These are phyloP conservation scores for Lactifluus piperatus DNA, from an alignment of 768 basidiomycete genomes.

Conservation along the genomic window DNA sequence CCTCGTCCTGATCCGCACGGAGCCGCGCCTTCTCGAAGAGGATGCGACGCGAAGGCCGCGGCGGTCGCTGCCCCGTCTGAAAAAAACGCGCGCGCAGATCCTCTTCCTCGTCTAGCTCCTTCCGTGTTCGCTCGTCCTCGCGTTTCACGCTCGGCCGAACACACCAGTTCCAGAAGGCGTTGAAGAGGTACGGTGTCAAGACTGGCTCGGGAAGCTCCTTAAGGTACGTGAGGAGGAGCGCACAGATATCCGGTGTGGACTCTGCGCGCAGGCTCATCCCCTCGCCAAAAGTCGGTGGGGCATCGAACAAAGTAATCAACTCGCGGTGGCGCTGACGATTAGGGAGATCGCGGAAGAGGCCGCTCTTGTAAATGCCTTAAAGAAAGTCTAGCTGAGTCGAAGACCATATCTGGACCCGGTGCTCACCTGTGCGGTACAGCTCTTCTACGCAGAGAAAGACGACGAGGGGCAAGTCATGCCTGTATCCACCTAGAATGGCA, in stretches of 20 bases:
- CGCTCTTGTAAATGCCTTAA: constrained; percentile 35
- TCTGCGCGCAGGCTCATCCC: constrained; percentile 20
- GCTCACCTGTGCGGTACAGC: constrained; percentile 36
- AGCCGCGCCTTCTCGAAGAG: constrained; percentile 6
- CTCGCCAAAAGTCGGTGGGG: constrained; percentile 24
- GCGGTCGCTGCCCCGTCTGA: constrained; percentile 21
- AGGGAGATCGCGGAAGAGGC: constrained; percentile 36
- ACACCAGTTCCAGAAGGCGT: constrained; percentile 37
- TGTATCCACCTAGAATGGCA: constrained; percentile 30
- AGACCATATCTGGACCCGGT: neutral
- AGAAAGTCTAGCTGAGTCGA: neutral
- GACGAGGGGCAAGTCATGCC: constrained; percentile 32
- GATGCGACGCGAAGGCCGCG: constrained; percentile 3
- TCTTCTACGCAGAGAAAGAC: constrained; percentile 38
- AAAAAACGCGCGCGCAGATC: constrained; percentile 25
- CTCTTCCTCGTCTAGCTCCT: constrained; percentile 29
- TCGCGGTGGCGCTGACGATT: constrained; percentile 33
- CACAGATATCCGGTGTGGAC: constrained; percentile 36
- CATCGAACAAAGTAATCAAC: constrained; percentile 34
- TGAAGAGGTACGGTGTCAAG: constrained; percentile 33
- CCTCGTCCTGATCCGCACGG: constrained; percentile 7
- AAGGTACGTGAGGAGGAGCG: constrained; percentile 40
- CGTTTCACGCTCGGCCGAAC: constrained; percentile 35
- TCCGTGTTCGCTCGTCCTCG: constrained; percentile 26
- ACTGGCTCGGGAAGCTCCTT: constrained; percentile 39